Base-by-base conservation (phyloP, 1,139 yeast genomes). In the Debaryomyces nepalensis region DNA sequence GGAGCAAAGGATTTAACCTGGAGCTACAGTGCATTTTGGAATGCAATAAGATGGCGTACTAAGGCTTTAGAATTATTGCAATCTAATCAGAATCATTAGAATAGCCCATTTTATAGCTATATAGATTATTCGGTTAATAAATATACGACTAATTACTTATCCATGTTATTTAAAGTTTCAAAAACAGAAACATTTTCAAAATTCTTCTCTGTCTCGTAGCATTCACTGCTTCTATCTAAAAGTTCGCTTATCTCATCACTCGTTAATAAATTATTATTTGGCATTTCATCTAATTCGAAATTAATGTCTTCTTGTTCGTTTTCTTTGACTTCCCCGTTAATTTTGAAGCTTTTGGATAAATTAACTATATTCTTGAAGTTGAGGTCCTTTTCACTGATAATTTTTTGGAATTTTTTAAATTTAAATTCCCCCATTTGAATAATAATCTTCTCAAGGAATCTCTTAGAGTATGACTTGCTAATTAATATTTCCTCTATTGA, bases 1-100 rank as follows among this genome's bases (percentile, higher is more conserved):
- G 99, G 99, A 3, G 98, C 98, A 0, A 66, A 69, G 43, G 79
- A 87, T 52, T 77, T 93, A 55, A 90, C 97, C 4, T 93, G 99
- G 99, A 85, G 95, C 50, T 88, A 88, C 61, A 82, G 91, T 31
- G 79, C 96, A 2, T 79, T 87, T 42, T 84, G 87, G 83, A 77
- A 80, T 51, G 81, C 93, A 2, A 67, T 77, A 41, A 74, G 87
- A 60, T 81, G 87, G 82, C 77, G 91, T 60, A 52, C 54, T 26
- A 71, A 60, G 49, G 72, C 67, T 3, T 37, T 59, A 7, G 42
- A 35, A 11, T 7, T 33, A 14, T 29, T 49, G 22, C 15, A 11
- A 21, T 24, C 22, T n/a, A n/a, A n/a, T n/a, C n/a, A n/a, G n/a
- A n/a, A n/a, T n/a, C n/a, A n/a, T n/a, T n/a, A n/a, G n/a, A n/a